These are phyloP conservation scores for Aspergillus sp. DNA, from an alignment of 2,329 filamentous ascomycete species.

Conservation along the genomic window DNA sequence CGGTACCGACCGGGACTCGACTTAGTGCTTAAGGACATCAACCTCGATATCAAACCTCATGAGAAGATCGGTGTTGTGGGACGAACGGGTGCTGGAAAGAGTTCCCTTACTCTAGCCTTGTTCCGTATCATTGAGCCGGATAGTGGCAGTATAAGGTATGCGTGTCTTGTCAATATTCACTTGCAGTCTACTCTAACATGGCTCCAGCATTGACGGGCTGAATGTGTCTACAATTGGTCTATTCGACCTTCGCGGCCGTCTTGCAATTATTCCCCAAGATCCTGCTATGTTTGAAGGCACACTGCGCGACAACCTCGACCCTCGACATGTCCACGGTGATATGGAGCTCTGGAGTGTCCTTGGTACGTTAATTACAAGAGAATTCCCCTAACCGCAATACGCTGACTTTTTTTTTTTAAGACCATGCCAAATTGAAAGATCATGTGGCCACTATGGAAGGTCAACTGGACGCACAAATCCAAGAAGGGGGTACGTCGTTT, in stretches of 20 bases:
- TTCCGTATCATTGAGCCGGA: constrained; percentile 92
- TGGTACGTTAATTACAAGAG: constrained; percentile 49
- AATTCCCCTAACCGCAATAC: background rate
- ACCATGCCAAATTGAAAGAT: constrained; percentile 88
- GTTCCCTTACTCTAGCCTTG: constrained; percentile 79
- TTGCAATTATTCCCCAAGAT: constrained; percentile 97
- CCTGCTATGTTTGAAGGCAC: constrained; percentile 91
- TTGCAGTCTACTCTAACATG: constrained; percentile 10
- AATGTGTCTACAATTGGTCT: constrained; percentile 87
- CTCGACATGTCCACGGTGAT: constrained; percentile 89
- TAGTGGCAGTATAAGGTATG: constrained; percentile 61
- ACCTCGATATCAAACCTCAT: constrained; percentile 82
- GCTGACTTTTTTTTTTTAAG: constrained; percentile 46
- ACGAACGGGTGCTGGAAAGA: constrained; percentile 92
- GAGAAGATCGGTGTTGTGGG: constrained; percentile 98
- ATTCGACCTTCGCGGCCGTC: constrained; percentile 73
- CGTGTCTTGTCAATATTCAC: background rate
- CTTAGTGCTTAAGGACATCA: constrained; percentile 87
- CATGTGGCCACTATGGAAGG: constrained; percentile 80
- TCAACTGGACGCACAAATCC: constrained; percentile 77
- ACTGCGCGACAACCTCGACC: constrained; percentile 90
- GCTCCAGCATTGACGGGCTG: constrained; percentile 66
- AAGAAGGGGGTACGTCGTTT: constrained; percentile 75
- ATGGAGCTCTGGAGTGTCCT: constrained; percentile 95
- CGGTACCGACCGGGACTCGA: constrained; percentile 85